Evolutionary conservation across 805 yeast genomes (phyloP), one percentile per base, ranked within the genome.

Genomic region (Kazachstania africana): DNA sequence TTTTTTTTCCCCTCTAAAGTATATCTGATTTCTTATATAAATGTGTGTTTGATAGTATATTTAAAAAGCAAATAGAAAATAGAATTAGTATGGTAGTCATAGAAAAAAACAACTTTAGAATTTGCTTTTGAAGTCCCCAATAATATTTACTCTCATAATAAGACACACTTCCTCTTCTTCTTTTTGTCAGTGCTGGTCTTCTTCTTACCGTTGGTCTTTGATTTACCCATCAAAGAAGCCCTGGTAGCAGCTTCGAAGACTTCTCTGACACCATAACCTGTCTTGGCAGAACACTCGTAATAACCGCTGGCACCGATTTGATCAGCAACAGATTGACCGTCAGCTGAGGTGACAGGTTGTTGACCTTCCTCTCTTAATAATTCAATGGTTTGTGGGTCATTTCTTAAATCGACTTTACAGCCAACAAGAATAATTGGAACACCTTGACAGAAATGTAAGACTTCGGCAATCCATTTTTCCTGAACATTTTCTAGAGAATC

Each of bases 211-310:
- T 42, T 43, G n/a, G 53, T 54, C 28, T 40, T 43, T 6, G 42
- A 32, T 35, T 68, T 63, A 17, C 70, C 68, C 40, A 82, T 60
- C 36, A 83, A 61, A 44, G 87, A 75, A 5, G 85, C 76, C 42
- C 94, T 65, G 1, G 94, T 81, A 8, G 94, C 93, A 36, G 62
- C 74, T 46, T 85, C 94, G 45, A 85, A 85, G 5, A 84, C 79
- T 34, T 78, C 79, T 50, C 78, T 80, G 28, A 85, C 84, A 12
- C 95, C 95, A 33, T 67, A 68, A 58, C 84, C 94, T 14, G 88
- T 78, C 10, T 87, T 79, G 6, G 95, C 94, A 4, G 94, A 82
- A 56, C 95, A 85, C 60, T 85, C 95, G 38, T 80, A 61, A 55
- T 81, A 84, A 31, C 70, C 72, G 40, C 77, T 68, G 22, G 88